These are phyloP conservation scores for Candida coleopterorum DNA, from an alignment of 805 yeast genomes.

Conservation along the genomic window DNA sequence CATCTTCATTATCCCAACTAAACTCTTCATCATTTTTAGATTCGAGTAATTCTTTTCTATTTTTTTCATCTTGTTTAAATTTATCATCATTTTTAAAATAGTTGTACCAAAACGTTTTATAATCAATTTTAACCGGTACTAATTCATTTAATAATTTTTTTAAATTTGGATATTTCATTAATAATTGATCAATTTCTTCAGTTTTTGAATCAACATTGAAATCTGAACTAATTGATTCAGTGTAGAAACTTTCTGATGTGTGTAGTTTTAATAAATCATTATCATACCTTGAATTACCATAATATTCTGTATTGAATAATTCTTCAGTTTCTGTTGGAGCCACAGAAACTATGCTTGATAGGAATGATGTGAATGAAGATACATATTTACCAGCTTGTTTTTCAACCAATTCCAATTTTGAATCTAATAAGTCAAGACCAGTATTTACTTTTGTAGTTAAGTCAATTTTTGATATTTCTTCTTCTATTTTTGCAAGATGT, in stretches of 20 bases:
- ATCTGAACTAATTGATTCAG: slow-evolving; percentile 9
- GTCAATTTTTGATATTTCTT: slow-evolving; percentile 16
- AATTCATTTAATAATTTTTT: slow-evolving; percentile 51
- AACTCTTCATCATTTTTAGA: slow-evolving; percentile 41
- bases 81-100: slow-evolving; percentile 54
- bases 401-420: slow-evolving; percentile 67
- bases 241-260: slow-evolving; percentile 20
- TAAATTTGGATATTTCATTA: slow-evolving; percentile 45
- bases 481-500: slow-evolving; percentile 10
- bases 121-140: slow-evolving; percentile 61
- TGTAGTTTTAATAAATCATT: slow-evolving; percentile 37
- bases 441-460: slow-evolving; percentile 44
- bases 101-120: slow-evolving; percentile 67
- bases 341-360: slow-evolving; percentile 35
- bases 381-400: slow-evolving; percentile 60
- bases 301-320: slow-evolving; percentile 18
- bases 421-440: slow-evolving; percentile 65
- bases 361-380: slow-evolving; percentile 51
- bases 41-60: slow-evolving; percentile 59
- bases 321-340: slow-evolving; percentile 17
- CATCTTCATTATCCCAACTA: slow-evolving; percentile 48
- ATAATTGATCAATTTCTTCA: slow-evolving; percentile 43
- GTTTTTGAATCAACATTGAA: slow-evolving; percentile 48
- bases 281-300: slow-evolving; percentile 37
- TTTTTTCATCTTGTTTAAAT: slow-evolving; percentile 57